These are phyloP conservation scores for Lachnellula subtilissima DNA, from an alignment of 2,329 filamentous ascomycete species.

Conservation along the genomic window DNA sequence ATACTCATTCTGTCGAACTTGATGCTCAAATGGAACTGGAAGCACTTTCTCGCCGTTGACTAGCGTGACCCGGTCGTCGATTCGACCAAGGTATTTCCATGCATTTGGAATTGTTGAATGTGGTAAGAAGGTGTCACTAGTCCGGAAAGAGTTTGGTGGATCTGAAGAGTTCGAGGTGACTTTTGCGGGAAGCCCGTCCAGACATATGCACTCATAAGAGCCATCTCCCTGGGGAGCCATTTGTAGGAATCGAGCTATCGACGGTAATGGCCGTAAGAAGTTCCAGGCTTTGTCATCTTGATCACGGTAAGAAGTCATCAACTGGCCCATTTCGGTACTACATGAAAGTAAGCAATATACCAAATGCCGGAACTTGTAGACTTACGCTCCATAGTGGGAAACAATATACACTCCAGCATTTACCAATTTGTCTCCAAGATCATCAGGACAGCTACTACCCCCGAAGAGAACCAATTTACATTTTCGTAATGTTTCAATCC, in stretches of 20 bases:
- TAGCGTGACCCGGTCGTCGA: constrained; percentile 41
- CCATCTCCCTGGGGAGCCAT: constrained; percentile 27
- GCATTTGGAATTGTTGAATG: constrained; percentile 37
- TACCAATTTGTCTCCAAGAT: constrained; percentile 49
- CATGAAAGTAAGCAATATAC: constrained; percentile 14
- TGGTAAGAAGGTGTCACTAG: constrained; percentile 38
- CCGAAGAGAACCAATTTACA: constrained; percentile 53
- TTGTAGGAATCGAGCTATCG: constrained; percentile 8
- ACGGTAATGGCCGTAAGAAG: constrained; percentile 41
- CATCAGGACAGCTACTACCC: constrained; percentile 54
- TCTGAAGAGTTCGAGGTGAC: constrained; percentile 36
- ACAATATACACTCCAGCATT: constrained; percentile 49
- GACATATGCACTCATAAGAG: constrained; percentile 29
- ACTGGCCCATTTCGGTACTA: constrained; percentile 53
- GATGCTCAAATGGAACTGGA: constrained; percentile 44
- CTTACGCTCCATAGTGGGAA: constrained; percentile 52
- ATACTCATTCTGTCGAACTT: constrained; percentile 45
- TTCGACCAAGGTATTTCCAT: constrained; percentile 41
- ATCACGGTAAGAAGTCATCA: constrained; percentile 52
- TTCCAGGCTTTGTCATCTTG: constrained; percentile 54
- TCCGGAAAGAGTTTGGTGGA: constrained; percentile 40
- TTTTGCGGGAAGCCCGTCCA: constrained; percentile 37
- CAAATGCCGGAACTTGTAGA: constrained; percentile 5
- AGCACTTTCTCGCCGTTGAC: constrained; percentile 45
- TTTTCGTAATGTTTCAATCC: constrained; percentile 42